Base-by-base conservation (phyloP, 2,329 filamentous ascomycete species). In the Penicillium brevicompactum region DNA sequence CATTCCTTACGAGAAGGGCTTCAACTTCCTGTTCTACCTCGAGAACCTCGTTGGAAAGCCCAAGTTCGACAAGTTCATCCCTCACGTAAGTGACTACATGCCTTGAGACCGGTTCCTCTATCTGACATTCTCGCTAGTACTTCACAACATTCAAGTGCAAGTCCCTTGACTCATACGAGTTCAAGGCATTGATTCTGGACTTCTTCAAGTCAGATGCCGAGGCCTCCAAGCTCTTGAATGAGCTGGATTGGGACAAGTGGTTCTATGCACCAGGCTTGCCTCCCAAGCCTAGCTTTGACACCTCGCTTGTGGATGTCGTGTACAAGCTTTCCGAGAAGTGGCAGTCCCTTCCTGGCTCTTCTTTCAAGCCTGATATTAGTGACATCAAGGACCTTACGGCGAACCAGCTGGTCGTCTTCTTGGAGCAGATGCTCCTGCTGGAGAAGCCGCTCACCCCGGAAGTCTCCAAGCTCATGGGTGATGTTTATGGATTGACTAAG, bases 51-150 rank as follows among this genome's bases (percentile, higher is more conserved):
- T 97, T 4, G 90, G 91, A 34, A 88, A 90, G 57, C 82, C 88
- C n/a, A 89, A 89, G 71, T 99, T 94, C 78, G 91, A 97, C 80
- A 89, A 87, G 65, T 99, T 97, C 75, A 97, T 97, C 68, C 92
- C 92, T 14, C 87, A 96, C 74, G 78, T 79, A 70, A 21, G 71
- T 62, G 16, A 6, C 38, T 34, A 41, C 21, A 24, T 13, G 10
- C 5, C 30, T 38, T 31, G 6, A 13, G 22, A 44, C 32, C 38
- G n/a, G 22, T 18, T 27, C 13, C 6, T 5, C 42, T 5, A 50
- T 37, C 43, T 63, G n/a, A 63, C 37, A 14, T 45, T 46, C 10
- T 53, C 14, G 44, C 41, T 47, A 80, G 76, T 97, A 97, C 78
- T 97, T 97, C 73, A 86, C 83, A 30, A 90, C 84, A 38, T 97